phyloP scores from a whole-genome alignment of 2,329 filamentous ascomycete species.

The Aspergillus sojae region DNA sequence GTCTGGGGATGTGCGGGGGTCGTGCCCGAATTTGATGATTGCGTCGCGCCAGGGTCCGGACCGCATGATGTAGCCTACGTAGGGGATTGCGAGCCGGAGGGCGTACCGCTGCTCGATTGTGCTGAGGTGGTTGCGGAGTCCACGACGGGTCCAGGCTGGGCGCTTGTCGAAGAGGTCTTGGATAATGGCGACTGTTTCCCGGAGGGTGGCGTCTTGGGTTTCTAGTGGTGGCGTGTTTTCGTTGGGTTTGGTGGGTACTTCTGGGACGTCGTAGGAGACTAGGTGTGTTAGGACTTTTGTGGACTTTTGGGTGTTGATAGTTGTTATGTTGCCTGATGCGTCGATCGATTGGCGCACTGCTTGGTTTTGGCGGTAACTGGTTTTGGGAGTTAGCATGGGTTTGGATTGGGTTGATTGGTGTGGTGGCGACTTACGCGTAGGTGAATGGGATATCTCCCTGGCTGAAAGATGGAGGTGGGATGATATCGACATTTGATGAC shows the following conservation, averaged over 20 bases:
- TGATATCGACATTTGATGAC: conserved; percentile 66
- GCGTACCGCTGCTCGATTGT: conserved; percentile 53
- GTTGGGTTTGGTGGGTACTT: conserved; percentile 63
- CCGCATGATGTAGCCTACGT: conserved; percentile 88
- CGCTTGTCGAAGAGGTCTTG: conserved; percentile 68
- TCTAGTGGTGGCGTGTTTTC: conserved; percentile 56
- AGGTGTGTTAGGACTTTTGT: conserved; percentile 63
- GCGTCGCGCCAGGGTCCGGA: conserved; percentile 91
- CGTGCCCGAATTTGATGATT: conserved; percentile 80
- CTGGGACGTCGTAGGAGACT: conserved; percentile 62
- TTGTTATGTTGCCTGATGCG: conserved; percentile 60
- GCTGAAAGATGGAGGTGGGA: conserved; percentile 79
- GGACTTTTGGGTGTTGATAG: conserved; percentile 59
- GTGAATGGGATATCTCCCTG: conserved; percentile 73
- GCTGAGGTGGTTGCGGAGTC: conserved; percentile 71
- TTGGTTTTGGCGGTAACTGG: conserved; percentile 83
- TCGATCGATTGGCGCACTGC: conserved; percentile 67
- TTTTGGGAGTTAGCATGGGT: conserved; percentile 14
- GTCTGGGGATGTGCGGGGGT: conserved; percentile 75
- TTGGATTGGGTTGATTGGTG: neutral
- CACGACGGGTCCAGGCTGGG: conserved; percentile 84
- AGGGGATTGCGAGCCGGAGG: conserved; percentile 76
- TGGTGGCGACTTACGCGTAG: conserved; percentile 46
- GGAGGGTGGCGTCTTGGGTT: conserved; percentile 59
- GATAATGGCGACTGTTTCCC: conserved; percentile 66